A percentile compares a stretch with the other conserved stretches of the same genome.
Conservation (phyloP, 108 stramenopile genomes). For the Craspedostauros australis region DNA sequence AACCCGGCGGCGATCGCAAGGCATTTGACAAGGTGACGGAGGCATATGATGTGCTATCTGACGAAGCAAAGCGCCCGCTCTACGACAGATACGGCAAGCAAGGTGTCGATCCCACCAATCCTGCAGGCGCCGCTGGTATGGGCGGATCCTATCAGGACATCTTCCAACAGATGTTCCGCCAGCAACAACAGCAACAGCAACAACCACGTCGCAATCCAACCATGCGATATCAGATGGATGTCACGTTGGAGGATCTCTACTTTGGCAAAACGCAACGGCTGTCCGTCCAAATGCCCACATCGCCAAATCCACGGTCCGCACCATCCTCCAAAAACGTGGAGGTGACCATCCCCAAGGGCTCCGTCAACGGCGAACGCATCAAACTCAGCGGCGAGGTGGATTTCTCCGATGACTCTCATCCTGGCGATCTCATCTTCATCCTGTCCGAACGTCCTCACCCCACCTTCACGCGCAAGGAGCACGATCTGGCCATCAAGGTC, state of each 20-base stretch:
- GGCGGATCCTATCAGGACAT: slow-evolving; percentile 11
- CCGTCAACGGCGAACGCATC: slow-evolving; percentile 49
- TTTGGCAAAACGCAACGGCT: slow-evolving; percentile 44
- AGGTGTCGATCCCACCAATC: slow-evolving; percentile 42
- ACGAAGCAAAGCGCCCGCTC: slow-evolving; percentile 77
- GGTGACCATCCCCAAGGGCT: slow-evolving; percentile 51
- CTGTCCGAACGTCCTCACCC: slow-evolving; percentile 45
- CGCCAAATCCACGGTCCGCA: slow-evolving; percentile 17
- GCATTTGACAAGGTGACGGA: slow-evolving; percentile 91
- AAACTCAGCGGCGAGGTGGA: slow-evolving; percentile 65
- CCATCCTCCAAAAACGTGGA: slow-evolving; percentile 42
- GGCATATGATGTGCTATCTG: slow-evolving; percentile 93
- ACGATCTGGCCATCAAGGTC: slow-evolving; percentile 73
- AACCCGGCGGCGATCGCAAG: slow-evolving; percentile 64
- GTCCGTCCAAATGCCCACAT: slow-evolving; percentile 18
- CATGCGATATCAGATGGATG: slow-evolving; percentile 65
- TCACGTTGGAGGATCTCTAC: slow-evolving; percentile 79
- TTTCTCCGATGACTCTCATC: slow-evolving; percentile 30
- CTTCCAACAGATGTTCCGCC: slow-evolving; percentile 17
- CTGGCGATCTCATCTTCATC: slow-evolving; percentile 71
- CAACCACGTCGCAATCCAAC: slow-evolving; percentile 43
- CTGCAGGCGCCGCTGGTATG: slow-evolving; percentile 12
- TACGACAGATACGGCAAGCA: slow-evolving; percentile 85
- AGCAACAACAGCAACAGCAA: slow-evolving; percentile 10
- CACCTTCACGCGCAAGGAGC: slow-evolving; percentile 56